Conservation (phyloP, 1,284 basidiomycete species). For the Thelephora terrestris region DNA sequence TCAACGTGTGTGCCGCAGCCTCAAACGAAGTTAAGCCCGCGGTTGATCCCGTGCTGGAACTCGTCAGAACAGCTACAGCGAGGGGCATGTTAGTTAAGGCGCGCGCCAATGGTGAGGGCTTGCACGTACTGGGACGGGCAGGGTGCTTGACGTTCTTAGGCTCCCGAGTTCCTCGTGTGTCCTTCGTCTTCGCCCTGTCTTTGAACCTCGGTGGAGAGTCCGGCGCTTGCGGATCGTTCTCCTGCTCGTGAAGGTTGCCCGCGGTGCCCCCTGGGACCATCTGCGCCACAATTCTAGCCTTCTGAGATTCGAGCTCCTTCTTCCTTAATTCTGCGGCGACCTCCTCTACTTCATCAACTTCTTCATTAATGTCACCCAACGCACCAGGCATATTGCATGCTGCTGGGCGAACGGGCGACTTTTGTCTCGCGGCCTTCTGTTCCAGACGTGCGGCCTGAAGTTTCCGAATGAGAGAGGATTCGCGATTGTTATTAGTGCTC, state of each 20-base stretch:
- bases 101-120: too few relatives aligned
- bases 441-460: slow-evolving; percentile 29
- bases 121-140: too few relatives aligned
- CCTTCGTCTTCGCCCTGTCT: slow-evolving; percentile 22
- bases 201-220: slow-evolving; percentile 8
- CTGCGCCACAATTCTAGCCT: slow-evolving; percentile 82
- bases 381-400: slow-evolving; percentile 11
- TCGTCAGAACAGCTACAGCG: too few relatives aligned
- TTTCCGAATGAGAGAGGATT: slow-evolving; percentile 49
- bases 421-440: slow-evolving; percentile 22
- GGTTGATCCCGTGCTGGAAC: slow-evolving; percentile 7
- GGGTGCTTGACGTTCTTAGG: background rate
- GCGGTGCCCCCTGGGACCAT: slow-evolving; percentile 55
- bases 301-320: slow-evolving; percentile 77
- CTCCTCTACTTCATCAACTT: slow-evolving; percentile 28
- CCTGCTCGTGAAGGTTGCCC: slow-evolving; percentile 30
- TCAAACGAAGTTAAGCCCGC: slow-evolving; percentile 50
- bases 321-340: slow-evolving; percentile 35
- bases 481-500: slow-evolving; percentile 34
- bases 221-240: slow-evolving; percentile 26
- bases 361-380: slow-evolving; percentile 43
- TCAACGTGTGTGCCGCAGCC: slow-evolving; percentile 54
- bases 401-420: slow-evolving; percentile 25
- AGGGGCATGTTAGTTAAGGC: too few relatives aligned
- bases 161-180: slow-evolving; percentile 9